Percentiles rank a stretch among this genome's conserved stretches.
Evolutionary conservation across 768 basidiomycete species (phyloP).

Genomic region (Agrocybe pediades): DNA sequence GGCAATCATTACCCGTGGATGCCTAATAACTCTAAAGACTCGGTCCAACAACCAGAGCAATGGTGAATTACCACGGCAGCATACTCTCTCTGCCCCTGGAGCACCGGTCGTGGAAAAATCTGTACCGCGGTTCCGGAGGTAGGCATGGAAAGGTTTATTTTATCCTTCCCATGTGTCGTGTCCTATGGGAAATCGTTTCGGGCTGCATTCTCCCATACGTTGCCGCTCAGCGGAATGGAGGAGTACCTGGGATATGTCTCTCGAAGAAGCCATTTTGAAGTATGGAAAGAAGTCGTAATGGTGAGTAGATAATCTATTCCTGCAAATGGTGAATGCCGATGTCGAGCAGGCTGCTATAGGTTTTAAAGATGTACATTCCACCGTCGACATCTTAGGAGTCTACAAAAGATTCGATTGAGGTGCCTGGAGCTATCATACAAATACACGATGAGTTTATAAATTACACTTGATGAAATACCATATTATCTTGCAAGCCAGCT

Average conservation of each 20-base stretch:
- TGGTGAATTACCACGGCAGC: slow-evolving; percentile 19
- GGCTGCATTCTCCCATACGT: background rate
- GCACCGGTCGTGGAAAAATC: background rate
- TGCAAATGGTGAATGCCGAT: background rate
- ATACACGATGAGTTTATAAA: background rate
- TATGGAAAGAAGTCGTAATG: background rate
- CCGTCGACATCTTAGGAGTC: no score
- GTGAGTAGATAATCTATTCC: background rate
- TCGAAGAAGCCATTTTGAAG: no score
- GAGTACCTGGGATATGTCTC: background rate
- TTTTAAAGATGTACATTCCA: no score
- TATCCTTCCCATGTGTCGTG: background rate
- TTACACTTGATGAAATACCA: background rate
- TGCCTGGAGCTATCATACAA: background rate
- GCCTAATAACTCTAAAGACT: background rate
- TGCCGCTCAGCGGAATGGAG: background rate
- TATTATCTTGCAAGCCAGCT: background rate
- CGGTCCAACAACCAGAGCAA: slow-evolving; percentile 8
- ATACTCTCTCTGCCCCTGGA: slow-evolving; percentile 1
- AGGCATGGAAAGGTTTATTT: background rate
- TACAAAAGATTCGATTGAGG: background rate
- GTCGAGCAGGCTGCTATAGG: no score
- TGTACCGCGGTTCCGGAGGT: slow-evolving; percentile 1
- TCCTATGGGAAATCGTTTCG: background rate
- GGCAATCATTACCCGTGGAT: background rate